phyloP scores from a whole-genome alignment of 2,329 filamentous ascomycete genomes.

The Penicillium sp. region DNA sequence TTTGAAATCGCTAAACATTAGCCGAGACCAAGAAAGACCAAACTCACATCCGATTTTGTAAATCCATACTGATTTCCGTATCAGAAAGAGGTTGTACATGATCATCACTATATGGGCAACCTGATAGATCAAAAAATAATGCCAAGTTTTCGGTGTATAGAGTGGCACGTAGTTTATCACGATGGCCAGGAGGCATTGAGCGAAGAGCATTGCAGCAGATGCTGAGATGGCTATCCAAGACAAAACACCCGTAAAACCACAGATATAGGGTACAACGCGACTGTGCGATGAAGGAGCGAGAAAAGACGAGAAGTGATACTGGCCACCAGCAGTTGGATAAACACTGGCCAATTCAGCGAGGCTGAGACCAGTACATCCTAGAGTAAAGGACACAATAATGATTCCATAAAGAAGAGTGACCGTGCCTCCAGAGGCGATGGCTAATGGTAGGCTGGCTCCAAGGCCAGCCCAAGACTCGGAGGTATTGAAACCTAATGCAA shows the following conservation, averaged over 20 bases:
- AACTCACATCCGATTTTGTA: slow-evolving; percentile 5
- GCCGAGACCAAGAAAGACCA: too few relatives aligned
- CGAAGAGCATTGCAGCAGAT: slow-evolving; percentile 21
- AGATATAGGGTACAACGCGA: slow-evolving; percentile 18
- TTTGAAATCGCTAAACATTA: too few relatives aligned
- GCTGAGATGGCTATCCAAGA: slow-evolving; percentile 26
- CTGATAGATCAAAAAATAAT: slow-evolving; percentile 15
- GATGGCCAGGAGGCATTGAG: slow-evolving; percentile 23
- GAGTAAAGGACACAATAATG: slow-evolving; percentile 25
- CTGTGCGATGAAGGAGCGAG: slow-evolving; percentile 15
- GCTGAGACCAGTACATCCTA: slow-evolving; percentile 27
- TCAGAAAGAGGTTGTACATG: slow-evolving; percentile 5
- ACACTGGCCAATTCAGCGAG: slow-evolving; percentile 39
- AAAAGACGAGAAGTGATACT: slow-evolving; percentile 41
- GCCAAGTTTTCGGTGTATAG: slow-evolving; percentile 4
- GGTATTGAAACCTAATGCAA: too few relatives aligned
- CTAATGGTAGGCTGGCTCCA: too few relatives aligned
- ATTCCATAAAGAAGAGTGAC: slow-evolving; percentile 32
- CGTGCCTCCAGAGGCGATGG: slow-evolving; percentile 23
- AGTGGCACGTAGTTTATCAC: slow-evolving; percentile 3
- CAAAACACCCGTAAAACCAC: slow-evolving; percentile 25
- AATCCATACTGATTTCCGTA: slow-evolving; percentile 8
- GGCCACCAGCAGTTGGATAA: slow-evolving; percentile 41
- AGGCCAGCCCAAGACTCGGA: too few relatives aligned
- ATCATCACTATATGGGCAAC: slow-evolving; percentile 12